phyloP scores from a whole-genome alignment of 495 filamentous ascomycete species.

The Aspergillus indologenus region DNA sequence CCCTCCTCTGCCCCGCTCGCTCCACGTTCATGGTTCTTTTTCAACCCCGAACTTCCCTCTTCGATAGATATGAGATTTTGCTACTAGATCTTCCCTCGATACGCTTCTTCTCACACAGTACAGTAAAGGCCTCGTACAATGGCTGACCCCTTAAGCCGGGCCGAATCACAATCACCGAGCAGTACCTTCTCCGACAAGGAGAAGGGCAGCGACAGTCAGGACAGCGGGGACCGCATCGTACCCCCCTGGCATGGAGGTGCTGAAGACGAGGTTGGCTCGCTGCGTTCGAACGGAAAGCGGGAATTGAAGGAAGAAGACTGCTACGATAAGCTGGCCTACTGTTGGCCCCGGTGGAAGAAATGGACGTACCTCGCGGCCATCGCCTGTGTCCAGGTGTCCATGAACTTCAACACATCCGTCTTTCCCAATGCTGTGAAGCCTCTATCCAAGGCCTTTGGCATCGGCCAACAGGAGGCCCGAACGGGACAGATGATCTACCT shows the following conservation, averaged over 20 bases:
- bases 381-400: conserved; percentile 71
- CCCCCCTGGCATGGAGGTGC: background rate
- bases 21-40: background rate
- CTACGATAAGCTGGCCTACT: conserved; percentile 62
- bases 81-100: background rate
- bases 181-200: background rate
- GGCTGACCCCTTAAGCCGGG: background rate
- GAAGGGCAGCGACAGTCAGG: background rate
- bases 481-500: conserved; percentile 67
- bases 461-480: conserved; percentile 60
- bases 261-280: background rate
- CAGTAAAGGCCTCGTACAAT: background rate
- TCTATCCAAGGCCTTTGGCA: conserved; percentile 58
- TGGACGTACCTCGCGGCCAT: conserved; percentile 70
- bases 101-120: background rate
- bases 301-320: conserved; percentile 63
- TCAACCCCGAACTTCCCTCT: background rate
- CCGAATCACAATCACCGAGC: background rate
- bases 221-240: background rate
- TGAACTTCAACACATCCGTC: conserved; percentile 62
- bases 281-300: conserved; percentile 44
- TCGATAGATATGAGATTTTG: background rate
- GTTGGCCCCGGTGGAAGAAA: conserved; percentile 64
- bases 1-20: background rate
- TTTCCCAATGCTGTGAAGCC: conserved; percentile 45